Evolutionary conservation across 352 stramenopile genomes (phyloP).

Genomic region (Globisporangium okanoganense): DNA sequence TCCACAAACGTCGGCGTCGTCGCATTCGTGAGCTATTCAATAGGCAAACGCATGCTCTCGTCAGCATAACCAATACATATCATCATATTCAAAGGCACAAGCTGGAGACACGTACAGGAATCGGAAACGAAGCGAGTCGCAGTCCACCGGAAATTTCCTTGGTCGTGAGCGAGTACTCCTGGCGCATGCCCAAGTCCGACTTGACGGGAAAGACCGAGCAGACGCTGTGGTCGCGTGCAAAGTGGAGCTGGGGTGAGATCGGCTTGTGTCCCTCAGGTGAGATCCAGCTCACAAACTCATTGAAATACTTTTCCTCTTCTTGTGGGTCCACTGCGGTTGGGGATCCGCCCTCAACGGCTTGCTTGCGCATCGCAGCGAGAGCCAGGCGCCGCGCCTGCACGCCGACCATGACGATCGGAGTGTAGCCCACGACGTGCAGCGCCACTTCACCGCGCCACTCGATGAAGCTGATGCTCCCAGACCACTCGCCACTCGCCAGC

Average conservation of each 20-base stretch:
- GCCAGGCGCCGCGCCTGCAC: slow-evolving; percentile 76
- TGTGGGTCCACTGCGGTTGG: slow-evolving; percentile 28
- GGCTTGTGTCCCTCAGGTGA: slow-evolving; percentile 53
- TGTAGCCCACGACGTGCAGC: slow-evolving; percentile 69
- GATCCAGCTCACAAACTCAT: slow-evolving; percentile 84
- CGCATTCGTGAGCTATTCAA: slow-evolving; percentile 44
- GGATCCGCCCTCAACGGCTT: slow-evolving; percentile 14
- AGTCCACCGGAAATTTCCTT: slow-evolving; percentile 85
- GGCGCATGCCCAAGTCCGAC: slow-evolving; percentile 53
- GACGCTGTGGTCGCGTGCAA: slow-evolving; percentile 66
- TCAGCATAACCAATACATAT: not conserved
- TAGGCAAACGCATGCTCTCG: not conserved
- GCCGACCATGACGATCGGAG: slow-evolving; percentile 72
- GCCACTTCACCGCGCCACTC: slow-evolving; percentile 81
- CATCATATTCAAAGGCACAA: not conserved
- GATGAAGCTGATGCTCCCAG: slow-evolving; percentile 80
- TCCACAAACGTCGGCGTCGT: slow-evolving; percentile 54
- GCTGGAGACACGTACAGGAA: slow-evolving; percentile 41
- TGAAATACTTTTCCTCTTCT: slow-evolving; percentile 80
- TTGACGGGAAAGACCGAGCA: slow-evolving; percentile 60
- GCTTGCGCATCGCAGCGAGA: slow-evolving; percentile 62
- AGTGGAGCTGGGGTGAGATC: slow-evolving; percentile 70
- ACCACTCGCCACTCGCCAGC: slow-evolving; percentile 64
- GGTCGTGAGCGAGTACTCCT: slow-evolving; percentile 78
- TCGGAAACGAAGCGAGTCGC: slow-evolving; percentile 74